Evolutionary conservation across 331 rosid genomes (phyloP), one percentile per base, ranked within the genome.

Genomic region (Pyracantha coccinea): DNA sequence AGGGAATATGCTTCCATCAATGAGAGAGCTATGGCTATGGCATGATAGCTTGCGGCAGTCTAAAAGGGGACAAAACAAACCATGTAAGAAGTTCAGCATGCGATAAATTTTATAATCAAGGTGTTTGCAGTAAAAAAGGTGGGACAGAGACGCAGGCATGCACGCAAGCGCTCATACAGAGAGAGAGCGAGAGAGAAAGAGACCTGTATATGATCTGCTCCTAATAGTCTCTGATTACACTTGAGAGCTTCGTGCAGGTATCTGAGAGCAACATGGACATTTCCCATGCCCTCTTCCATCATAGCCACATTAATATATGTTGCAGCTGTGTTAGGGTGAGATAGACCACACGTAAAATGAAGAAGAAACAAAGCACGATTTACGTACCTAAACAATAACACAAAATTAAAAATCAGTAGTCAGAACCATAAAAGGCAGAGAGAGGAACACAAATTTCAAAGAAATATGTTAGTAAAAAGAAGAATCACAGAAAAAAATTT

Each of bases 251-350:
- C 99, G 62, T 94, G 99, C 58, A 94, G 80, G 84, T 92, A 94
- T 80, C 99, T 89, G 32, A 94, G 99, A 15, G 99, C 99, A 77
- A 92, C 96, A 68, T 94, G 88, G 75, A 90, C 99, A 71, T 94
- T 94, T 71, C 99, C 97, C 91, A 90, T 89, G 63, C 97, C 97
- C 86, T 94, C 99, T 89, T 94, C 99, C 99, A 94, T 94, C 97
- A 94, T 94, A 11, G 99, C 99, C 28, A 94, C 96, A 58, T 94
- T 94, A 61, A 94, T 94, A 77, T 94, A 94, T 50, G 99, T 94
- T 62, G 99, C 99, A 10, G 99, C 99, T 15, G 97, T 94, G 88
- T 94, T 94, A 9, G 99, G 99, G 79, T 94, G 99, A 41, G 97
- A 94, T 28, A 94, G 80, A 27, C 99, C 99, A 32, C 99, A 94